Conservation (phyloP, 2,329 filamentous ascomycete species). For the Aspergillus vadensis region DNA sequence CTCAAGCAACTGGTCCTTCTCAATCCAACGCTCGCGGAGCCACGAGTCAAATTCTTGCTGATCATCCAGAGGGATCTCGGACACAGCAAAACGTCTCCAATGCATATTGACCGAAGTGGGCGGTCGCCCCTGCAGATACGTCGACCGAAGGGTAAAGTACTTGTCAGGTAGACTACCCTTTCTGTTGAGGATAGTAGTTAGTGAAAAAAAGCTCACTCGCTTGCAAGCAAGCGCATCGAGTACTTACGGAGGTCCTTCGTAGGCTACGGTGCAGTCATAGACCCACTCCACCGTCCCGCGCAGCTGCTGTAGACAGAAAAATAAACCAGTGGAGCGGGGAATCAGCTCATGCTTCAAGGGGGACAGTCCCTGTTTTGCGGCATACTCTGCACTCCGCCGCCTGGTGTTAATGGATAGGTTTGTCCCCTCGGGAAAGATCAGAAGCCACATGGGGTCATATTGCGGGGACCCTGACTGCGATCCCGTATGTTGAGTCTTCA, state of each 20-base stretch:
- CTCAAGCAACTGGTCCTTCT: constrained; percentile 88
- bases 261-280: constrained; percentile 85
- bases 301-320: constrained; percentile 63
- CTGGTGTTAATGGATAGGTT: constrained; percentile 61
- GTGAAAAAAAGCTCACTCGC: constrained; percentile 6
- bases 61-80: constrained; percentile 77
- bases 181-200: constrained; percentile 43
- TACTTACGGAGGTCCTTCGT: constrained; percentile 88
- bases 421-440: constrained; percentile 68
- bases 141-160: constrained; percentile 81
- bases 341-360: constrained; percentile 63
- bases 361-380: constrained; percentile 58
- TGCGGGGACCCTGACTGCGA: constrained; percentile 50
- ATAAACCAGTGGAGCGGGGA: constrained; percentile 62
- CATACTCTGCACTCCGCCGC: constrained; percentile 58
- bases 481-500: constrained; percentile 54
- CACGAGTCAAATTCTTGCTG: constrained; percentile 76
- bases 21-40: constrained; percentile 83
- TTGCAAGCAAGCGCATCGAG: not conserved
- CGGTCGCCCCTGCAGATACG: constrained; percentile 83
- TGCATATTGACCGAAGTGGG: constrained; percentile 97
- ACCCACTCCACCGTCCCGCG: constrained; percentile 63
- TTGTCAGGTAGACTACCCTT: constrained; percentile 85
- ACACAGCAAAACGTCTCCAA: constrained; percentile 82
- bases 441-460: constrained; percentile 66